These are phyloP conservation scores for Cinchona pubescens DNA, from an alignment of 257 asterid species.

Conservation along the genomic window DNA sequence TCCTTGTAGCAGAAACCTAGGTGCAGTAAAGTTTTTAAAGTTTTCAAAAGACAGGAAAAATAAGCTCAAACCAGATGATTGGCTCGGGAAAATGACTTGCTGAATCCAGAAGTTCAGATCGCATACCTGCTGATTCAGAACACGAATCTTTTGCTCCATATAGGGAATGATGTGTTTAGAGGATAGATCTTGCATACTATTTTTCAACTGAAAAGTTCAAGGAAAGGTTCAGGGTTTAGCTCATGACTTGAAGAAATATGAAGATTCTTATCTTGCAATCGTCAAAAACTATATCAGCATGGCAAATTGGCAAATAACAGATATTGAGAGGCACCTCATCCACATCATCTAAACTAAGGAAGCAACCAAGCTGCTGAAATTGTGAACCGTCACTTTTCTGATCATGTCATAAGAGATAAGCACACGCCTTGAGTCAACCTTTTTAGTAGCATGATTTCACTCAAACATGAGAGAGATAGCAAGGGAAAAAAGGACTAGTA, in stretches of 20 bases:
- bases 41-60: conserved; percentile 10
- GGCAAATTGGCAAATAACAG: background rate
- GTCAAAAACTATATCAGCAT: background rate
- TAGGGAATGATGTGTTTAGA: conserved; percentile 92
- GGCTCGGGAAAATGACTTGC: conserved; percentile 11
- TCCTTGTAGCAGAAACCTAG: conserved; percentile 95
- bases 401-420: conserved; percentile 32
- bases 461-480: conserved; percentile 19
- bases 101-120: conserved; percentile 14
- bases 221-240: conserved; percentile 11
- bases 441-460: conserved; percentile 3
- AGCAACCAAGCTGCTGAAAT: conserved; percentile 52
- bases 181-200: conserved; percentile 69
- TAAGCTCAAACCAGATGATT: conserved; percentile 2
- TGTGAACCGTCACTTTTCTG: conserved; percentile 51
- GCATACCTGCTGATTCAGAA: conserved; percentile 85
- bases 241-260: background rate
- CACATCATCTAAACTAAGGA: conserved; percentile 69
- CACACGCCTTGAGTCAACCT: conserved; percentile 6
- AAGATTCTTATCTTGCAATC: background rate
- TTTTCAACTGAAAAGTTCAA: conserved; percentile 58
- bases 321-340: conserved; percentile 58
- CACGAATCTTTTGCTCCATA: conserved; percentile 91
- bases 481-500: conserved; percentile 12
- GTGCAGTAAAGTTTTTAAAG: conserved; percentile 19